A percentile compares a stretch with the other conserved stretches of the same genome.
Evolutionary conservation across 2,329 filamentous ascomycete genomes (phyloP).

Genomic region (Alternaria viburni): DNA sequence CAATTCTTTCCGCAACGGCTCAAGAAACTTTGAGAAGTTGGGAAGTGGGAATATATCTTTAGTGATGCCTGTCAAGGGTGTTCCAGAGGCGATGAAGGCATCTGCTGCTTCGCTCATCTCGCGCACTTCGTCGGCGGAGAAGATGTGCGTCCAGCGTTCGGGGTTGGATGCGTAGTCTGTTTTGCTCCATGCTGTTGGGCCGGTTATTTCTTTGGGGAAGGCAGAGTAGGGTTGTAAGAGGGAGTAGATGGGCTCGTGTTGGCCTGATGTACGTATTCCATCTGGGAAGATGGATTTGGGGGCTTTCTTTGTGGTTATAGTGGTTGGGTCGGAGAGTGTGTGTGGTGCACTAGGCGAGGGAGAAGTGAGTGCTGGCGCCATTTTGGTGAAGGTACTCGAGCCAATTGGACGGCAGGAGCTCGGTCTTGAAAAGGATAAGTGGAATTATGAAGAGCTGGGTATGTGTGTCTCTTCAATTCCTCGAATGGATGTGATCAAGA

Average conservation of each 20-base stretch:
- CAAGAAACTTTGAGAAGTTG: constrained; percentile 60
- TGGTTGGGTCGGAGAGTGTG: constrained; percentile 36
- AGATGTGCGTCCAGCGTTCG: constrained; percentile 75
- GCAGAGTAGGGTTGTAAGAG: constrained; percentile 69
- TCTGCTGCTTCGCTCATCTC: constrained; percentile 73
- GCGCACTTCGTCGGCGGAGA: constrained; percentile 68
- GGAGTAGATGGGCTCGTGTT: constrained; percentile 72
- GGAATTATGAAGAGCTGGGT: not conserved
- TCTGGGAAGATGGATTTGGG: constrained; percentile 65
- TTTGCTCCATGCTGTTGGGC: constrained; percentile 74
- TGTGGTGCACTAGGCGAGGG: constrained; percentile 48
- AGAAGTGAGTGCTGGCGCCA: constrained; percentile 52
- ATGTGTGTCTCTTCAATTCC: not conserved
- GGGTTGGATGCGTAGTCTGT: constrained; percentile 68
- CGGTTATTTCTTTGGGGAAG: constrained; percentile 74
- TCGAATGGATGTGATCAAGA: not conserved
- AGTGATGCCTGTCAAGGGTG: constrained; percentile 73
- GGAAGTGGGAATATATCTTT: constrained; percentile 70
- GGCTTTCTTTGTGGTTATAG: constrained; percentile 40
- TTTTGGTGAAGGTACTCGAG: constrained; percentile 15
- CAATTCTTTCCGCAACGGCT: constrained; percentile 67
- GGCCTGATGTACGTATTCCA: constrained; percentile 72
- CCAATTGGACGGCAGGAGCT: not conserved
- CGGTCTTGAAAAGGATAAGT: not conserved
- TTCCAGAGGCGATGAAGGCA: constrained; percentile 68